Percentiles rank a stretch among this genome's conserved stretches.
phyloP scores from a whole-genome alignment of 768 basidiomycete genomes.

The Russula brevipes region DNA sequence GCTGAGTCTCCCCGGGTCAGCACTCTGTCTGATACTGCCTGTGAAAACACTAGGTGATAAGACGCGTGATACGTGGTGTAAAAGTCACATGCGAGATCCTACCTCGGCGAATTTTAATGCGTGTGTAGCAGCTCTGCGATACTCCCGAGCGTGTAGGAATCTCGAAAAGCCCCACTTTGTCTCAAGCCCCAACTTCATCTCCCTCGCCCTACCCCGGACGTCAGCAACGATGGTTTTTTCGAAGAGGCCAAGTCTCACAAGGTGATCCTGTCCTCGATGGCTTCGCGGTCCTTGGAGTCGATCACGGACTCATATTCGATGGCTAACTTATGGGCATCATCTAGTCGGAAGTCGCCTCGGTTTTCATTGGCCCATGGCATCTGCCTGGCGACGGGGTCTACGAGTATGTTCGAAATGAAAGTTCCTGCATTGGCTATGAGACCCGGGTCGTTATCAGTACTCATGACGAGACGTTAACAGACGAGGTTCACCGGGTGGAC shows the following conservation, averaged over 20 bases:
- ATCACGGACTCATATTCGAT: background rate
- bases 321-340: background rate
- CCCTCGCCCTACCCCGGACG: background rate
- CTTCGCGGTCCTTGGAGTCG: background rate
- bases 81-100: background rate
- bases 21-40: background rate
- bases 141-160: constrained; percentile 5
- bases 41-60: background rate
- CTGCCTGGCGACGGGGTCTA: background rate
- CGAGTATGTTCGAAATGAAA: background rate
- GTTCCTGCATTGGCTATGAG: background rate
- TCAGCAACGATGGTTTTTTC: background rate
- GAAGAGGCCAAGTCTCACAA: background rate
- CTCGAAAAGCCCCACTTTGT: background rate
- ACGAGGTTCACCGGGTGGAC: background rate
- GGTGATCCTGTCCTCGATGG: background rate
- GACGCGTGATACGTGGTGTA: background rate
- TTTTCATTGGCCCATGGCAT: background rate
- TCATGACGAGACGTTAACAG: background rate
- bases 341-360: background rate
- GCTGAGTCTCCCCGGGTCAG: background rate
- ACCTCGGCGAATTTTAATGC: background rate
- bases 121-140: constrained; percentile 1
- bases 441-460: background rate
- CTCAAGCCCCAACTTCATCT: constrained; percentile 1